Evolutionary conservation across 2,329 filamentous ascomycete genomes (phyloP).

Genomic region (Fonsecaea monophora): DNA sequence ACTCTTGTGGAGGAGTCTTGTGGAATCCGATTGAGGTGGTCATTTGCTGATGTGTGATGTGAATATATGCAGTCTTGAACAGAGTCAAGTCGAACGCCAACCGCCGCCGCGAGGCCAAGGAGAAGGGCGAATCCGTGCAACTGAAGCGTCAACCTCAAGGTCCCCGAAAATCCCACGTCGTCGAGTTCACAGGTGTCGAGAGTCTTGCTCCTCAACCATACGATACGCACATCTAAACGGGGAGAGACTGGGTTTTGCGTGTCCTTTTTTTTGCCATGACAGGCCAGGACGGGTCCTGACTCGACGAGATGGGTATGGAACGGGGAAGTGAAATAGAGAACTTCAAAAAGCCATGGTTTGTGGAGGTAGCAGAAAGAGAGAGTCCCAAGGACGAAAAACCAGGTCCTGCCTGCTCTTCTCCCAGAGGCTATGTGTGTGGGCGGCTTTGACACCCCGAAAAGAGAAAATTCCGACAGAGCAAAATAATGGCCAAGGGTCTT

Average conservation of each 20-base stretch:
- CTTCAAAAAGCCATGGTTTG: background rate
- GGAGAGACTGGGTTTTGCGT: conserved; percentile 12
- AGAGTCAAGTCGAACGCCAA: conserved; percentile 96
- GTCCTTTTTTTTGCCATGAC: background rate
- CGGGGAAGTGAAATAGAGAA: background rate
- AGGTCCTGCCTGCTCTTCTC: background rate
- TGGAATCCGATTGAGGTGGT: background rate
- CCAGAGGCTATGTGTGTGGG: background rate
- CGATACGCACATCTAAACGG: conserved; percentile 93
- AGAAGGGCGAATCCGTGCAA: conserved; percentile 82
- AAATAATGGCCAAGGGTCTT: background rate
- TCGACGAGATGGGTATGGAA: background rate
- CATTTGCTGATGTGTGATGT: background rate
- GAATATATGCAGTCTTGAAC: conserved; percentile 66
- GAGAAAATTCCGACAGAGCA: background rate
- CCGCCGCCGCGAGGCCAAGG: conserved; percentile 92
- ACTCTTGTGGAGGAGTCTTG: background rate
- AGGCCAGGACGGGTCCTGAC: background rate
- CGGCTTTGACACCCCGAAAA: background rate
- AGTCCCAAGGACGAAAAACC: background rate
- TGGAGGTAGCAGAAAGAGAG: background rate
- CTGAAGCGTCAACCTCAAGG: conserved; percentile 87
- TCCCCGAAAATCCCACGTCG: conserved; percentile 80
- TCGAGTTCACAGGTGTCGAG: conserved; percentile 79
- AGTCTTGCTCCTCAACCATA: conserved; percentile 90